A percentile compares a stretch with the other conserved stretches of the same genome.
These are phyloP conservation scores for Amoebophrya sp. DNA, from an alignment of 169 alveolate genomes.

Conservation along the genomic window DNA sequence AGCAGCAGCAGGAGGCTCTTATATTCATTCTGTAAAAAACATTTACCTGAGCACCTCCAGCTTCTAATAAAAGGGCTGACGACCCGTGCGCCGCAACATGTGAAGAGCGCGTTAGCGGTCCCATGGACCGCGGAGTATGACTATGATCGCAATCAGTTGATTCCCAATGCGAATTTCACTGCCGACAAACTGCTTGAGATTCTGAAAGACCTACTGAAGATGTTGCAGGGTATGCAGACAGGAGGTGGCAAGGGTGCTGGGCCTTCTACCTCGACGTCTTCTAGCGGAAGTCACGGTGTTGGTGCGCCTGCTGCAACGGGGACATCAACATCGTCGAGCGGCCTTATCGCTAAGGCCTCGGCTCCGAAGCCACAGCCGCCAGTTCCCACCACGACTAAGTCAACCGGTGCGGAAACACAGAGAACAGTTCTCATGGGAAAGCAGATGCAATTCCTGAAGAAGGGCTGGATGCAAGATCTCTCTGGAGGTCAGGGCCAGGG, in stretches of 20 bases:
- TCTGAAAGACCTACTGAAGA: not conserved
- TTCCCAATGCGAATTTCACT: not conserved
- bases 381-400: not conserved
- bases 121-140: not conserved
- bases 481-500: not conserved
- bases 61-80: too few species aligned
- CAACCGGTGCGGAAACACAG: not conserved
- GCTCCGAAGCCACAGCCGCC: not conserved
- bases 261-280: too few species aligned
- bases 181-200: not conserved
- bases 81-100: not conserved
- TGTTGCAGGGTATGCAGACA: too few species aligned
- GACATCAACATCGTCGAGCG: too few species aligned
- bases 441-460: not conserved
- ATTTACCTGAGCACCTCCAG: too few species aligned
- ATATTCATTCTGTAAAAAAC: too few species aligned
- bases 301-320: too few species aligned
- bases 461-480: not conserved
- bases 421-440: not conserved
- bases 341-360: too few species aligned
- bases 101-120: not conserved
- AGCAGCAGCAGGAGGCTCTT: too few species aligned
- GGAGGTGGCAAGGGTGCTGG: too few species aligned
- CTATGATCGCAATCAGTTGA: not conserved
- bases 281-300: too few species aligned